Percentiles rank a stretch among this genome's conserved stretches.
Conservation (phyloP, 805 yeast genomes). For the Spathaspora passalidarum region DNA sequence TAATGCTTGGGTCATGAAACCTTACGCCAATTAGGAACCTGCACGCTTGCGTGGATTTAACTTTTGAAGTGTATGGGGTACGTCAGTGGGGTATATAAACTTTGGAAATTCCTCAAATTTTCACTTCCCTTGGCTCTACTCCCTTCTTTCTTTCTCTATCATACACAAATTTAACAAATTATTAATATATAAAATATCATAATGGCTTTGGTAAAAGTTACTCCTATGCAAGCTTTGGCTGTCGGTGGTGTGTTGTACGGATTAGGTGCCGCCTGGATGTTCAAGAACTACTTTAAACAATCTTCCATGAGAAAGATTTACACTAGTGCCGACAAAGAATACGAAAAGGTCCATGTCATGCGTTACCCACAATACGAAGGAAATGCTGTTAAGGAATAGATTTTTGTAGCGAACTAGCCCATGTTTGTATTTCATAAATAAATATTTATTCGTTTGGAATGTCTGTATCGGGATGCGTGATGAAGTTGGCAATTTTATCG, state of each 20-base stretch:
- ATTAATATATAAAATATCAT: background rate
- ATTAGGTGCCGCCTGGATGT: constrained; percentile 31
- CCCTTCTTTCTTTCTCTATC: no score
- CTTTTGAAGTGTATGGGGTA: no score
- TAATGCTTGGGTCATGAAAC: no score
- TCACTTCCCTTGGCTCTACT: no score
- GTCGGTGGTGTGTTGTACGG: constrained; percentile 33
- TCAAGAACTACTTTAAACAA: constrained; percentile 25
- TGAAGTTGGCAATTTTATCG: constrained; percentile 23
- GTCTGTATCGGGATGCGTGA: constrained; percentile 17
- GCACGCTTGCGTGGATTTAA: no score
- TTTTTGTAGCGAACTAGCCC: no score
- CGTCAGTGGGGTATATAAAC: no score
- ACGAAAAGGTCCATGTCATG: constrained; percentile 18
- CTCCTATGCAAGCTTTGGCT: constrained; percentile 25
- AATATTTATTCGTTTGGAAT: constrained; percentile 4
- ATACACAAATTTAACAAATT: background rate
- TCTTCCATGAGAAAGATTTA: constrained; percentile 29
- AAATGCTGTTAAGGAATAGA: constrained; percentile 3
- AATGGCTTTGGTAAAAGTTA: constrained; percentile 1
- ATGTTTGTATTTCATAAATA: constrained; percentile 1
- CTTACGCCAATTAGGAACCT: no score
- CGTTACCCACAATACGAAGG: constrained; percentile 9
- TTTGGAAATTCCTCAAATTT: no score
- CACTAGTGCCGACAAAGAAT: constrained; percentile 26